Evolutionary conservation across 495 filamentous ascomycete species (phyloP), one percentile per base, ranked within the genome.

Genomic region (Penicillium taxi): DNA sequence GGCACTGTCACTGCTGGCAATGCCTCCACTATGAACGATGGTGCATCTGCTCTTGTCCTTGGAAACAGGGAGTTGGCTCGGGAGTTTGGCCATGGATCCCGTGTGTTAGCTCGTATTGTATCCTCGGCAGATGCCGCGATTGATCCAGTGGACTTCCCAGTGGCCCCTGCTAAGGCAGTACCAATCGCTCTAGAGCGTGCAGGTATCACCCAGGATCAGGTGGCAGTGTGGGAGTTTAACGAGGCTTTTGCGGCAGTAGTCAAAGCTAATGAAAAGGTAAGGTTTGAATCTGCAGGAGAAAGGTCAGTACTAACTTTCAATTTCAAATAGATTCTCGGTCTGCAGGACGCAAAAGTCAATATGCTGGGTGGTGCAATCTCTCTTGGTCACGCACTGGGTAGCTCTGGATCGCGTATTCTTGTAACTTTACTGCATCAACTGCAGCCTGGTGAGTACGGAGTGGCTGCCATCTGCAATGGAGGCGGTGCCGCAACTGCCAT

Each of bases 201-300:
- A 2, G 88, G 90, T 6, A 86, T 98, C 43, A 82, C 75, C 31
- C 82, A 85, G 63, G 80, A 91, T 16, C 81, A 98, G 48, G 84
- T 98, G 14, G 79, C 88, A 2, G 64, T 94, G 2, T 96, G 90
- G 89, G 91, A 98, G 59, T 91, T 98, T 63, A 98, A 98, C 59
- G 91, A 98, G 58, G 91, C 91, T 0, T 98, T 98, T 58, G 90
- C 90, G 9, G 90, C 84, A 0, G 90, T 96, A 9, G 94, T 95
- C 61, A 88, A 89, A 59, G 90, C 90, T 6, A 96, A 95, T 48
- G 82, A 86, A 50, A 84, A 91, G 78, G 84, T 82, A 52, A 61
- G 58, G 47, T 5, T 16, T 21, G 4, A n/a, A 23, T n/a, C 30
- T 11, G 5, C 2, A 12, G 15, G 14, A n/a, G 7, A 25, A 9